phyloP scores from a whole-genome alignment of 2,329 filamentous ascomycete species.

The Hymenoscyphus fructigenus region DNA sequence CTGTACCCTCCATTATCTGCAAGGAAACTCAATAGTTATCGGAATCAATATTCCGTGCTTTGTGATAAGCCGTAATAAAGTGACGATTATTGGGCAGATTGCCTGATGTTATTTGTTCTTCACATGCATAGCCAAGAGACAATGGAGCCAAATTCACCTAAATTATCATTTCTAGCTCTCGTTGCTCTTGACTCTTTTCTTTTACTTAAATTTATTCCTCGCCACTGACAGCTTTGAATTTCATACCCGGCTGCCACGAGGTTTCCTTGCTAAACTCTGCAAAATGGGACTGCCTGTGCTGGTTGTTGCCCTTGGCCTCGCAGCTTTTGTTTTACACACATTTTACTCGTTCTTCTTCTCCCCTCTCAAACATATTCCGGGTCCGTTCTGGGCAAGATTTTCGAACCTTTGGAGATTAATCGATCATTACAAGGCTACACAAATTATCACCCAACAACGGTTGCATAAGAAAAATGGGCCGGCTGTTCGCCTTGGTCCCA shows the following conservation, averaged over 20 bases:
- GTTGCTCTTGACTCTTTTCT: not conserved
- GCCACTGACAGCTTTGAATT: not conserved
- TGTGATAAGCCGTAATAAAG: not conserved
- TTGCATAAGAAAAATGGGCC: slow-evolving; percentile 29
- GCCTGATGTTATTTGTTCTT: not conserved
- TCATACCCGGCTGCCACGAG: not conserved
- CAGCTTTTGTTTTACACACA: not conserved
- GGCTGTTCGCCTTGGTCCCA: slow-evolving; percentile 31
- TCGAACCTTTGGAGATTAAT: slow-evolving; percentile 32
- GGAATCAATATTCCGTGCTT: not conserved
- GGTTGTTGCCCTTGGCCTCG: not conserved
- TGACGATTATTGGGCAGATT: not conserved
- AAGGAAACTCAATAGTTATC: too few species aligned
- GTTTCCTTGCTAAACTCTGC: not conserved
- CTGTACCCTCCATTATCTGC: too few species aligned
- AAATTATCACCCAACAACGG: slow-evolving; percentile 19
- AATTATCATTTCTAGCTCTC: too few species aligned
- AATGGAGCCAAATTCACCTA: not conserved
- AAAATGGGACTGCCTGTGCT: not conserved
- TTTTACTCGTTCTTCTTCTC: slow-evolving; percentile 9
- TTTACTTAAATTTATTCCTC: not conserved
- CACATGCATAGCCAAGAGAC: not conserved
- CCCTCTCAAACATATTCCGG: slow-evolving; percentile 26
- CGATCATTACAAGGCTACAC: slow-evolving; percentile 21
- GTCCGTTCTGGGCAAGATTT: slow-evolving; percentile 32